Percentiles rank a stretch among this genome's conserved stretches.
These are phyloP conservation scores for Potentilla sterilis DNA, from an alignment of 306 rosid species.

Conservation along the genomic window DNA sequence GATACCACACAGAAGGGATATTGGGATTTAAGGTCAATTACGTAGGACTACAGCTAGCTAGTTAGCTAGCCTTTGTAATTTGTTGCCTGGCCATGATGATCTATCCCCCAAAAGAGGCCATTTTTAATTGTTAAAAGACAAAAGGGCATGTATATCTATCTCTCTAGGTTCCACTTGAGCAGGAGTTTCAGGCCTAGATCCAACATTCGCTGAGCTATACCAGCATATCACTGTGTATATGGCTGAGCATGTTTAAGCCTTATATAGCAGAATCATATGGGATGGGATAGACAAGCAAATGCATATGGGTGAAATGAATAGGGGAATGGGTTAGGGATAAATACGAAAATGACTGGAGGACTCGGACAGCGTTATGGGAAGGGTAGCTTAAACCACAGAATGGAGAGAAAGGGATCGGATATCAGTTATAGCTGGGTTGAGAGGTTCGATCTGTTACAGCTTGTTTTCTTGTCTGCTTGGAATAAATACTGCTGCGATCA, in stretches of 20 bases:
- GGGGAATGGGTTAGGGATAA: slow-evolving; percentile 17
- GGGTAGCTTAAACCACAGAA: neutral
- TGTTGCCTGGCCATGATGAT: slow-evolving; percentile 1
- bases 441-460: neutral
- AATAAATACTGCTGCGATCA: neutral
- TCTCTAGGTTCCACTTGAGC: slow-evolving; percentile 1
- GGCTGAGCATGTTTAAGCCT: neutral
- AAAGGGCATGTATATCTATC: neutral
- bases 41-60: neutral
- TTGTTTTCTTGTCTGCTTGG: slow-evolving; percentile 1
- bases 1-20: neutral
- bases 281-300: neutral
- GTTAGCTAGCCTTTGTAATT: neutral
- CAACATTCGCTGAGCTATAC: neutral
- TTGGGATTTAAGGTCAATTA: neutral
- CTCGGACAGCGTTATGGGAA: neutral
- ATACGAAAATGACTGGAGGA: slow-evolving; percentile 25
- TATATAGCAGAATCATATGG: neutral
- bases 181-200: neutral
- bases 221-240: neutral
- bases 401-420: neutral
- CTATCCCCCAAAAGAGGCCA: neutral
- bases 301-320: neutral
- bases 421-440: neutral
- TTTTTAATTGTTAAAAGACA: neutral